Conservation (phyloP, 1,284 basidiomycete species). For the Trametes versicolor region DNA sequence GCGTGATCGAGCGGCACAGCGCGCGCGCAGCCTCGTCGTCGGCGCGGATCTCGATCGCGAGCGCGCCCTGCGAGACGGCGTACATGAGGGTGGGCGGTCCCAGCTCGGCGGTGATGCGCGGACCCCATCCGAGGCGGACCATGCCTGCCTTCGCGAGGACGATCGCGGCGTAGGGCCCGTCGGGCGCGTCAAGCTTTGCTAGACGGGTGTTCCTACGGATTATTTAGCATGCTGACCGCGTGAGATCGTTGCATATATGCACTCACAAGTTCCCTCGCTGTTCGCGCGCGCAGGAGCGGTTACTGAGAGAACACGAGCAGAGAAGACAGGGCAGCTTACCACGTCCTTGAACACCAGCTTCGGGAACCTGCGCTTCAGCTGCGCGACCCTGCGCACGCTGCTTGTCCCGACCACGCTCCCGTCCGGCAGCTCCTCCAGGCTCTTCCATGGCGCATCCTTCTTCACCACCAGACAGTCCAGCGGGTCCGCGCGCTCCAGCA, state of each 20-base stretch:
- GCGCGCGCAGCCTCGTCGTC: conserved; percentile 71
- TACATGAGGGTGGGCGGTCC: conserved; percentile 81
- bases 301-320: not conserved
- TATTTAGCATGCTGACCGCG: not conserved
- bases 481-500: conserved; percentile 90
- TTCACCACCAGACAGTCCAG: conserved; percentile 93
- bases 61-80: conserved; percentile 95
- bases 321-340: conserved; percentile 61
- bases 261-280: conserved; percentile 86
- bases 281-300: conserved; percentile 5
- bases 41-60: conserved; percentile 88
- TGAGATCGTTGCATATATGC: conserved; percentile 10
- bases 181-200: conserved; percentile 88
- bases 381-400: conserved; percentile 93
- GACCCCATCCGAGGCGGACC: conserved; percentile 81
- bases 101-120: conserved; percentile 85
- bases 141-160: conserved; percentile 96
- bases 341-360: conserved; percentile 89
- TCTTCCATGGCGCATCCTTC: conserved; percentile 76
- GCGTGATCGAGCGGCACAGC: conserved; percentile 74
- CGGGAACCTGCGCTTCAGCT: conserved; percentile 86
- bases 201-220: conserved; percentile 83
- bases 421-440: conserved; percentile 85
- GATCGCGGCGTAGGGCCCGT: conserved; percentile 88
- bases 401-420: conserved; percentile 95